phyloP scores from a whole-genome alignment of 495 filamentous ascomycete species.

The Articulospora tetracladia region DNA sequence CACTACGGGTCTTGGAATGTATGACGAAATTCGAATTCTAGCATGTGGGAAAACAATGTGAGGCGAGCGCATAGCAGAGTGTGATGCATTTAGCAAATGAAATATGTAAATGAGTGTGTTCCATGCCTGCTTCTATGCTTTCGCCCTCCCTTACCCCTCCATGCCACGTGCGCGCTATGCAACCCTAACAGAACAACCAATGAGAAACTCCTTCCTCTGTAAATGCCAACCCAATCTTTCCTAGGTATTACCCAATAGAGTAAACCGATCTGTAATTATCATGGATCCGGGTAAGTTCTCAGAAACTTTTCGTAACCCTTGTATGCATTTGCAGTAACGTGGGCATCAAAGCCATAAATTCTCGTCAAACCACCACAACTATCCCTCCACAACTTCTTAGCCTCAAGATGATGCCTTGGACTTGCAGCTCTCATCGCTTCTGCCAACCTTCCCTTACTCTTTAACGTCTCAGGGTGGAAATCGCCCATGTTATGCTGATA shows the following conservation, averaged over 20 bases:
- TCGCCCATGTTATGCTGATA: constrained; percentile 6
- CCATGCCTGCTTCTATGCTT: not conserved
- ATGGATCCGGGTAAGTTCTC: not conserved
- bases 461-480: constrained; percentile 12
- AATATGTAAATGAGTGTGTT: not conserved
- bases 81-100: not conserved
- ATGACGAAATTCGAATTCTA: too few species aligned
- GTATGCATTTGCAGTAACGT: not conserved
- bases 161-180: not conserved
- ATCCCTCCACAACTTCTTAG: constrained; percentile 14
- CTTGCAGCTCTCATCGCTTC: constrained; percentile 3
- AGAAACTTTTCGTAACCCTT: constrained; percentile 10
- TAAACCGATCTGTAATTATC: not conserved
- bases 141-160: not conserved
- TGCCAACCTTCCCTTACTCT: constrained; percentile 5
- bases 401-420: not conserved
- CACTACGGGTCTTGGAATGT: too few species aligned
- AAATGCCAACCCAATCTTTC: too few species aligned
- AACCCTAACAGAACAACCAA: not conserved
- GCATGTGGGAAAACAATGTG: too few species aligned
- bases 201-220: not conserved
- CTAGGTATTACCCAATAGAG: too few species aligned
- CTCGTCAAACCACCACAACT: constrained; percentile 7
- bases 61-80: too few species aligned
- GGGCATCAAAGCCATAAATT: constrained; percentile 2